Evolutionary conservation across 345 rosid species (phyloP), one percentile per base, ranked within the genome.

Genomic region (Dovyalis caffra): DNA sequence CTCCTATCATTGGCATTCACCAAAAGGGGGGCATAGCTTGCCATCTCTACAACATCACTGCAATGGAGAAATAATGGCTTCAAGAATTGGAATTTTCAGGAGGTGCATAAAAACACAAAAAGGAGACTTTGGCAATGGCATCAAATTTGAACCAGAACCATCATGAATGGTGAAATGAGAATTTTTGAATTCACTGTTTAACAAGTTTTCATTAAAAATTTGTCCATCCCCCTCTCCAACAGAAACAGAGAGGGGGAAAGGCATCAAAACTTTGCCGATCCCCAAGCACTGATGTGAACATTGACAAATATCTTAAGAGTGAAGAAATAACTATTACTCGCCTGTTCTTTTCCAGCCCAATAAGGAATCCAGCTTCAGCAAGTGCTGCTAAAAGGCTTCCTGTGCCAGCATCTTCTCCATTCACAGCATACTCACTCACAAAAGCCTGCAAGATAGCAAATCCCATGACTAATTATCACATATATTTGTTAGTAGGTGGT

Each of bases 281-380:
- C 16, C n/a, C 15, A 40, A 64, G 11, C 38, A 34, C 12, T 0
- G 67, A 7, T 23, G 6, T 57, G 10, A 0, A 2, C 20, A 35
- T 25, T 23, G 33, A 71, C 8, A 37, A n/a, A 28, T 57, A 74
- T 51, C 23, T 18, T 40, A 26, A 53, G 25, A 26, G 18, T 4
- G 11, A 34, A n/a, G 33, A 1, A 49, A 29, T 14, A 77, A 73
- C 62, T 26, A 47, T 18, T 70, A n/a, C 43, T 33, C 61, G 93
- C 97, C 99, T 93, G 84, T 95, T 95, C 77, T 88, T 93, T 87
- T 95, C 99, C 35, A 95, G 84, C 53, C 99, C 98, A 68, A 95
- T 86, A 72, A 93, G 95, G 82, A 93, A 93, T 3, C 83, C 98
- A 68, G 97, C 98, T 83, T 93, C 99, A 70, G 89, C 99, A 71